Evolutionary conservation across 495 filamentous ascomycete genomes (phyloP), one percentile per base, ranked within the genome.

Genomic region (Lasiosphaeria hispida): DNA sequence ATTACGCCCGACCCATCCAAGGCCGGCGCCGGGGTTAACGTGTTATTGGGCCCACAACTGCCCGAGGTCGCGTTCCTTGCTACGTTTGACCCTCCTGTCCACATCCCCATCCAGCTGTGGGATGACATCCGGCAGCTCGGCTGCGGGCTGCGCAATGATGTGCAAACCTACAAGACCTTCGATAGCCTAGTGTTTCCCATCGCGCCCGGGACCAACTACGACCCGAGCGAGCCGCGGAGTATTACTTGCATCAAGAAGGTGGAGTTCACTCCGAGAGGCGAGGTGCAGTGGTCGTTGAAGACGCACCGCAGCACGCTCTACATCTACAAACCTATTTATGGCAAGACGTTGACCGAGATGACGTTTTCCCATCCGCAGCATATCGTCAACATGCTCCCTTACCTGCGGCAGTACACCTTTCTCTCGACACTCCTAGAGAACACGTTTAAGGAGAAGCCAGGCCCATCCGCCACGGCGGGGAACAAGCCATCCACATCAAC

Each of bases 281-380:
- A 77, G 0, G 33, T 35, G 75, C 74, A 10, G 60, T 72, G 78
- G 23, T 66, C 58, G 3, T 70, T 69, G 19, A 83, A 79, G 35
- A 72, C 64, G 0, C 92, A 96, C 55, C 66, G 63, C 47, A 91
- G 91, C 69, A 85, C 80, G 0, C 83, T 97, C 41, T 85, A 84
- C 58, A 79, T 89, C 2, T 80, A 87, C 50, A 87, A 90, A 58
- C 78, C 83, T 2, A 85, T 88, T 13, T 87, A 83, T 48, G 88
- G 88, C 4, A 78, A 85, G 37, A 80, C 79, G 2, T 68, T 98
- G 19, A 81, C 80, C 38, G 81, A 89, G 17, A 73, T 97, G 8
- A 86, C 89, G 1, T 96, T 98, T 63, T 83, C 85, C 1, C 94
- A 97, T 66, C 94, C 94, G 2, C 83, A 86, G 49, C 91, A 97